phyloP scores from a whole-genome alignment of 2,329 filamentous ascomycete species.

The Alternaria brassicicola region DNA sequence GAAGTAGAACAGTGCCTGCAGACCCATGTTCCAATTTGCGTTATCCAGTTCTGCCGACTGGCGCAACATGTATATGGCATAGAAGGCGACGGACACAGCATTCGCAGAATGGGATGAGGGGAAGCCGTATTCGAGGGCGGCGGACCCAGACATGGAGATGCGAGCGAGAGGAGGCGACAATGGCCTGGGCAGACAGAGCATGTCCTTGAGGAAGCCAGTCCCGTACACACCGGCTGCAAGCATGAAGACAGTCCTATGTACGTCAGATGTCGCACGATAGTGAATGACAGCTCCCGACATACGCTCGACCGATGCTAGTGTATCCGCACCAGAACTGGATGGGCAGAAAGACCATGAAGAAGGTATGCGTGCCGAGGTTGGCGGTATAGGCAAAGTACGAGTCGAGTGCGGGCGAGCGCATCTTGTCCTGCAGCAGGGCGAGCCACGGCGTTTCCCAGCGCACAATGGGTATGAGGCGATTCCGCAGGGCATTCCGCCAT shows the following conservation, averaged over 20 bases:
- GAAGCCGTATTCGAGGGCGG: slow-evolving; percentile 94
- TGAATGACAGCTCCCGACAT: slow-evolving; percentile 50
- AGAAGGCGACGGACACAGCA: slow-evolving; percentile 90
- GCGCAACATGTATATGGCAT: slow-evolving; percentile 74
- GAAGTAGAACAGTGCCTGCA: slow-evolving; percentile 76
- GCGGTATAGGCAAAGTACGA: slow-evolving; percentile 97
- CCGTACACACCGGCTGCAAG: slow-evolving; percentile 69
- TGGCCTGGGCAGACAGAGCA: slow-evolving; percentile 89
- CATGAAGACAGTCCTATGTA: slow-evolving; percentile 57
- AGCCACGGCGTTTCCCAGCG: slow-evolving; percentile 96
- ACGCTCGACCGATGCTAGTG: slow-evolving; percentile 84
- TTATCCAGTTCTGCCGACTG: slow-evolving; percentile 68
- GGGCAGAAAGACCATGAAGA: slow-evolving; percentile 95
- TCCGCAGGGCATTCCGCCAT: slow-evolving; percentile 88
- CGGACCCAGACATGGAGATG: slow-evolving; percentile 97
- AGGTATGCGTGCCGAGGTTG: slow-evolving; percentile 96
- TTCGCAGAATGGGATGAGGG: slow-evolving; percentile 97
- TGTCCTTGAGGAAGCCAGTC: slow-evolving; percentile 92
- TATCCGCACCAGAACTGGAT: slow-evolving; percentile 97
- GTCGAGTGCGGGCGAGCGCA: slow-evolving; percentile 85
- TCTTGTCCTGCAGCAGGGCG: slow-evolving; percentile 78
- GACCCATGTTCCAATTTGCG: slow-evolving; percentile 62
- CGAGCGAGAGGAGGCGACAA: slow-evolving; percentile 89
- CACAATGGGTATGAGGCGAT: slow-evolving; percentile 81
- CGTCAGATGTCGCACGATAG: slow-evolving; percentile 24